Base-by-base conservation (phyloP, 345 rosid species). In the Acer yangbiense region DNA sequence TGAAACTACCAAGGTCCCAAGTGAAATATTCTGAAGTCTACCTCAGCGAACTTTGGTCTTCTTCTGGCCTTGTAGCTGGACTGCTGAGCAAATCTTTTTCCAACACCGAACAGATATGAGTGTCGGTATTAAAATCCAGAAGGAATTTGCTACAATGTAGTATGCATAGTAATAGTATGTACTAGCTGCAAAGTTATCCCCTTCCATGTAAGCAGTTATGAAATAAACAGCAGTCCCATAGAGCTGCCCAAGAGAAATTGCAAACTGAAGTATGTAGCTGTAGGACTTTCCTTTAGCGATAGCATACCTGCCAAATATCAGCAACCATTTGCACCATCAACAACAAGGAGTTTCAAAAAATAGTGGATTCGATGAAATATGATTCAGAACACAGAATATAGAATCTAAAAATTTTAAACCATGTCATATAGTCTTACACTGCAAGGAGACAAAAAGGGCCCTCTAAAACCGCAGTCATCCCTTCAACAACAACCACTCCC, bases 371-470 rank as follows among this genome's bases (percentile, higher is more conserved):
- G 35, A 72, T 10, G 13, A 60, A 44, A 58, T n/a, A 11, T 14
- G 67, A 62, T 21, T 61, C 48, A 11, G 8, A 66, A 18, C 16
- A 7, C 23, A 65, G 9, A 41, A 62, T 44, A 43, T 44, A 65
- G 41, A 74, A 44, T 25, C 63, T 27, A 41, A 64, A 9, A 9
- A 62, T 44, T 9, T 44, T 8, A 23, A 58, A 14, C 13, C 4
- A 16, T 17, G 7, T 17, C 77, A 25, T 46, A 3, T 58, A 62
- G 77, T 72, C 96, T 85, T 89, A 96, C 98, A 91, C 87, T 55
- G 97, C 94, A 12, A 96, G 77, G 79, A 96, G 91, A 83, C 79
- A 77, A 61, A 96, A 90, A 3, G 97, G 99, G 75, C 99, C 99
- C 83, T 87, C 97, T 0, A 96, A 25, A 80, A 89, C 98, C 57